A percentile compares a stretch with the other conserved stretches of the same genome.
Evolutionary conservation across 345 rosid genomes (phyloP).

Genomic region (Lagerstroemia speciosa): DNA sequence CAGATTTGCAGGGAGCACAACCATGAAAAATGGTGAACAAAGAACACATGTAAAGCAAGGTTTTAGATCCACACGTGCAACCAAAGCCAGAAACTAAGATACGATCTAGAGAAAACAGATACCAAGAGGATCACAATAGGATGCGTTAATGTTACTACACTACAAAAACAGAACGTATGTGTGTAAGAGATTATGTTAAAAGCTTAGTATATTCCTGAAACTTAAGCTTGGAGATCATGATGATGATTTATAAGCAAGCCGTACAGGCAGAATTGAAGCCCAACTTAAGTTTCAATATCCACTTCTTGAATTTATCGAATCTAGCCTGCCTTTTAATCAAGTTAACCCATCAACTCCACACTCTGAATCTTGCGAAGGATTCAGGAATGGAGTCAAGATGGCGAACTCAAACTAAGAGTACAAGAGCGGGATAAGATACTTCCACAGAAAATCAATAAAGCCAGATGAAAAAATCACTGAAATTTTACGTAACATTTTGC

Average conservation of each 20-base stretch:
- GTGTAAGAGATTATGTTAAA: neutral
- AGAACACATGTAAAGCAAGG: neutral
- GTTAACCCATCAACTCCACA: neutral
- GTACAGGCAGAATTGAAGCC: neutral
- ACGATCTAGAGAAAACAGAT: neutral
- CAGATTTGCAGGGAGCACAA: neutral
- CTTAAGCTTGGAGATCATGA: neutral
- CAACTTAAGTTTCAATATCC: neutral
- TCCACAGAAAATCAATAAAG: too few species aligned
- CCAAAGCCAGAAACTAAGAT: neutral
- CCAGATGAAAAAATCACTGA: too few species aligned
- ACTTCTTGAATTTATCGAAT: neutral
- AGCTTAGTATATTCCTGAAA: neutral
- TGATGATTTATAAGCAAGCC: neutral
- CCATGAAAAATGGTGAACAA: neutral
- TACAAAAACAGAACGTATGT: neutral
- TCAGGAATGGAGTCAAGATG: too few species aligned
- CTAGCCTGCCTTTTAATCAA: neutral
- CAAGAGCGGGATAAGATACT: too few species aligned
- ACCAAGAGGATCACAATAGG: neutral
- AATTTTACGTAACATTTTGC: too few species aligned
- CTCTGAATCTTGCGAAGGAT: too few species aligned
- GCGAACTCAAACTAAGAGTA: too few species aligned
- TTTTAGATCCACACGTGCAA: neutral
- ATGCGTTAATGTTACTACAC: neutral